Base-by-base conservation (phyloP, 2,329 filamentous ascomycete species). In the Cercospora beticola region DNA sequence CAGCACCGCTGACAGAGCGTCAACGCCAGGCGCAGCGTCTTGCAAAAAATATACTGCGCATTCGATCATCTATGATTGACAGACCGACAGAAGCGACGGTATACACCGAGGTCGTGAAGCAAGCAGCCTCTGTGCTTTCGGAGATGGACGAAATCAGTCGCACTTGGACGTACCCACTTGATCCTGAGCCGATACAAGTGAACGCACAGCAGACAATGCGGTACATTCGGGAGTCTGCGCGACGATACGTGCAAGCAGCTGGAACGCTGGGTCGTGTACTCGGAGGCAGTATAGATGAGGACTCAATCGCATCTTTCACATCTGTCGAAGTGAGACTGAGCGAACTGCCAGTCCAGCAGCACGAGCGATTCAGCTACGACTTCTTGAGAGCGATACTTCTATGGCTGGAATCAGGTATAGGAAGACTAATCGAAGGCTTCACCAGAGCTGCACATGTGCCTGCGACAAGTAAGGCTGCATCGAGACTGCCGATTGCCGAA, bases 331-430 rank as follows among this genome's bases (percentile, higher is more conserved):
- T 71, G 78, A 82, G 58, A 78, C 80, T 23, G 81, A 86, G 74
- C 76, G 83, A 72, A 74, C 76, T 66, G 63, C 28, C 62, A 7
- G n/a, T 58, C 21, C 62, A 58, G 23, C 62, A 64, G 62, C 62
- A 82, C 21, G 82, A 86, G 56, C 83, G 84, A 14, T 90, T 90
- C 74, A 83, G 83, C n/a, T 89, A 89, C 72, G 88, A 90, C 71
- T 90, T 90, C 72, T 73, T 90, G 28, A 88, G 87, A 75, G 87
- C 88, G 0, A 88, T 90, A 54, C 74, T 88, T 2, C 80, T 89
- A 0, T 90, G 87, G 86, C 78, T 90, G 2, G 86, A 88, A 65
- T 87, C 86, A 36, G 88, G 88, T 9, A 79, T 86, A 14, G 80
- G 83, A 8, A 82, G 82, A 30, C 76, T 90, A 9, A 76, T 89